A percentile compares a stretch with the other conserved stretches of the same genome.
Conservation (phyloP, 2,329 filamentous ascomycete genomes). For the Fusarium paranaense region DNA sequence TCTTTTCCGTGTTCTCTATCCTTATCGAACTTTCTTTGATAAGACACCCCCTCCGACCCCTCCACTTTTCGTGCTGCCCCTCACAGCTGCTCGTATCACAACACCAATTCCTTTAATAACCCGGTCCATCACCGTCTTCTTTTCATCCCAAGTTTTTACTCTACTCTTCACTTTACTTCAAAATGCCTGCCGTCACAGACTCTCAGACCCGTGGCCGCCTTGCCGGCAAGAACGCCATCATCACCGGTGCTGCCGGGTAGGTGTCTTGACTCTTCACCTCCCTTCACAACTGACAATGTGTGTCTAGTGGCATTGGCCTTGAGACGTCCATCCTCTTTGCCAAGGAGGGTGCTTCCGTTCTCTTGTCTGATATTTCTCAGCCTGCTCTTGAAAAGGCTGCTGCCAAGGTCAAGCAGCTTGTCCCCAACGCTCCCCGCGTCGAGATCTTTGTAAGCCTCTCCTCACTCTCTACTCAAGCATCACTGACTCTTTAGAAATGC, state of each 20-base stretch:
- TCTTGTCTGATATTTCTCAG: conserved; percentile 87
- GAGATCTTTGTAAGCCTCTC: conserved; percentile 64
- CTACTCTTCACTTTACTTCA: neutral
- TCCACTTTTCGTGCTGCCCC: neutral
- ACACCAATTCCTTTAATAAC: conserved; percentile 6
- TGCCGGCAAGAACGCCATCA: conserved; percentile 72
- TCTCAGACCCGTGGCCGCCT: conserved; percentile 59
- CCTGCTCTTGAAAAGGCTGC: conserved; percentile 81
- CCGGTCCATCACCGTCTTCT: conserved; percentile 9
- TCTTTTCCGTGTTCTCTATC: neutral
- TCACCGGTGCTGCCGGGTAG: conserved; percentile 90
- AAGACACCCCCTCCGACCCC: conserved; percentile 7
- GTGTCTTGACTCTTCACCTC: conserved; percentile 45
- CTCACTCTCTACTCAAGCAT: neutral
- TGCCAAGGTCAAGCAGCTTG: conserved; percentile 79
- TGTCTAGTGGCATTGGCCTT: conserved; percentile 84
- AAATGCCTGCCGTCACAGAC: conserved; percentile 43
- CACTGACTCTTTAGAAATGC: conserved; percentile 51
- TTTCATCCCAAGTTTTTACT: neutral
- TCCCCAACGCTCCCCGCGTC: conserved; percentile 71
- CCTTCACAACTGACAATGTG: conserved; percentile 8
- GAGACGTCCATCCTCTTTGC: conserved; percentile 92
- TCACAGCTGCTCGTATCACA: conserved; percentile 9
- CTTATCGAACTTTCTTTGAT: conserved; percentile 33
- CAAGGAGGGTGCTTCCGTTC: conserved; percentile 85